Conservation (phyloP, 1,139 yeast genomes). For the Starmera stellimalicola region DNA sequence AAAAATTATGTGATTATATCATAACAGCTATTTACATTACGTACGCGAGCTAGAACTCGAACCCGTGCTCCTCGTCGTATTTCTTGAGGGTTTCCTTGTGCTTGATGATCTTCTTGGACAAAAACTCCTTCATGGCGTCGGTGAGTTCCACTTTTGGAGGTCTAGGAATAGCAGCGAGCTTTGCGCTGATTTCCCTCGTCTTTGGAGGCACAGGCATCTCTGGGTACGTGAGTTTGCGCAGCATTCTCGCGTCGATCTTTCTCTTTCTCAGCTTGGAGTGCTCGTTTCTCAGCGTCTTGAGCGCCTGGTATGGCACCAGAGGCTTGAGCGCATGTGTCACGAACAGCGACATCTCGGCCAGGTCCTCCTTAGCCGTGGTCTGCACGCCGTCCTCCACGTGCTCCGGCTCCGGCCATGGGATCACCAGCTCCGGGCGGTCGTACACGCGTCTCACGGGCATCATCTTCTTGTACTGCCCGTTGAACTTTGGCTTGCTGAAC, state of each 20-base stretch:
- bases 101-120: constrained; percentile 60
- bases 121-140: constrained; percentile 56
- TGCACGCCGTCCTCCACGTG: constrained; percentile 49
- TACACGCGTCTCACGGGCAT: constrained; percentile 72
- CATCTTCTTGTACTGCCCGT: constrained; percentile 62
- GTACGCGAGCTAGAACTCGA: not conserved
- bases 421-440: constrained; percentile 51
- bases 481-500: constrained; percentile 61
- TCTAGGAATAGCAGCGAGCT: constrained; percentile 38
- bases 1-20: too few relatives aligned
- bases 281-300: constrained; percentile 66
- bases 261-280: constrained; percentile 46
- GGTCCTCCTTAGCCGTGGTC: constrained; percentile 51
- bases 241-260: constrained; percentile 48
- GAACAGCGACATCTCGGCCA: constrained; percentile 65
- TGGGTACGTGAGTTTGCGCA: constrained; percentile 58
- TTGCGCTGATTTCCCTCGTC: constrained; percentile 38
- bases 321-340: constrained; percentile 57
- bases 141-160: constrained; percentile 43
- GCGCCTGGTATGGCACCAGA: constrained; percentile 62
- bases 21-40: too few relatives aligned
- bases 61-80: not conserved
- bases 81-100: constrained; percentile 18
- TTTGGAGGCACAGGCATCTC: constrained; percentile 67
- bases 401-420: constrained; percentile 90